Percentiles rank a stretch among this genome's conserved stretches.
These are phyloP conservation scores for Solanum sparsipilum DNA, from an alignment of 257 asterid genomes.

Conservation along the genomic window DNA sequence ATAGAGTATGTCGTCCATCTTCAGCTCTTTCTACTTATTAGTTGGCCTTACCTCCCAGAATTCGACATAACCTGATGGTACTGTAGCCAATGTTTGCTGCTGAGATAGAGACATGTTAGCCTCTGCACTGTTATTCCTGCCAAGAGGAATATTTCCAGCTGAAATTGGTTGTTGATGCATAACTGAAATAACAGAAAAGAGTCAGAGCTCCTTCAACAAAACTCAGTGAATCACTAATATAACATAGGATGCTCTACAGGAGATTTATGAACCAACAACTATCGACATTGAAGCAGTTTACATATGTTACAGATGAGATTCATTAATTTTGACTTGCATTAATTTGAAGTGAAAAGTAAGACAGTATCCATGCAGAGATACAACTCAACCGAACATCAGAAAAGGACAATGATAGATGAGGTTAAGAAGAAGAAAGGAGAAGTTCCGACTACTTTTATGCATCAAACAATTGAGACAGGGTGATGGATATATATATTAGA, in stretches of 20 bases:
- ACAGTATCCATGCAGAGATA: not conserved
- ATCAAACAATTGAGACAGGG: not conserved
- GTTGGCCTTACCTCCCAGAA: conserved; percentile 82
- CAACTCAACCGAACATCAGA: not conserved
- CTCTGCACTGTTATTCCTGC: conserved; percentile 55
- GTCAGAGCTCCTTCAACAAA: conserved; percentile 6
- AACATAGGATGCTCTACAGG: not conserved
- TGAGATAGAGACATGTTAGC: conserved; percentile 57
- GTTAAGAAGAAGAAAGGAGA: not conserved
- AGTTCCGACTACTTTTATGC: not conserved
- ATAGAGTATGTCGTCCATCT: not conserved
- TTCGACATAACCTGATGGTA: conserved; percentile 62
- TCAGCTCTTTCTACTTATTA: not conserved
- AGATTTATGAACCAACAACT: not conserved
- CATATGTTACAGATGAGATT: not conserved
- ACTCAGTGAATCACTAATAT: not conserved
- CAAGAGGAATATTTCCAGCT: conserved; percentile 49
- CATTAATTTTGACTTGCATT: not conserved
- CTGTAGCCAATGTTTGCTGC: conserved; percentile 60
- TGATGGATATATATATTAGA: not conserved
- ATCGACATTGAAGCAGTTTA: not conserved
- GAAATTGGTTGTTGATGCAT: conserved; percentile 49
- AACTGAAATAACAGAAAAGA: conserved; percentile 19
- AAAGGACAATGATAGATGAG: not conserved
- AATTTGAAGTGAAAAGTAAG: not conserved